Evolutionary conservation across 805 yeast genomes (phyloP), one percentile per base, ranked within the genome.

Genomic region (Yarrowia porcina): DNA sequence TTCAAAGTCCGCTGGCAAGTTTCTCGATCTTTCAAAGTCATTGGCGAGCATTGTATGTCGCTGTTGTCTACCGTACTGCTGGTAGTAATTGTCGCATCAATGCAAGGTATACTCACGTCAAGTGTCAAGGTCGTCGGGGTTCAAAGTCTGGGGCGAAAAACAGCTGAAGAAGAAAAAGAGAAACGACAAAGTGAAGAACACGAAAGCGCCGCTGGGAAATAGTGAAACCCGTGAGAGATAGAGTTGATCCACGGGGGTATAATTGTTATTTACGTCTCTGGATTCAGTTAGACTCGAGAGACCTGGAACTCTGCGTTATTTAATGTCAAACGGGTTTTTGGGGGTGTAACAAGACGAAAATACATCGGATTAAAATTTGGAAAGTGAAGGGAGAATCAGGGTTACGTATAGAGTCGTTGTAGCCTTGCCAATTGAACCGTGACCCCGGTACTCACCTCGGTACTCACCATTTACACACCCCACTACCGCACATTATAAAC

Each of bases 221-320:
- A 25, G 50, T 27, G 50, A 44, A 28, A 44, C 36, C 36, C 36
- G 52, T 30, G 15, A 15, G 6, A 45, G 52, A 45, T 45, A 45
- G 36, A 45, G 52, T 45, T 45, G 52, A 30, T 20, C 36, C 52
- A 45, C 52, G 52, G 36, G n/a, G 25, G 50, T 44, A 44, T 44
- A 44, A 44, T 20, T 45, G 52, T 45, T 45, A 45, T 45, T 45
- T 45, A 45, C 50, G 36, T 45, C 52, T 36, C 52, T 45, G 52
- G 52, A 45, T 45, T 45, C 52, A 45, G 52, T 45, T 45, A 45
- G 36, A 45, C 52, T 45, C 52, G 30, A 32, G 21, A 32, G 28
- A 49, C 21, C 28, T 32, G 56, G 56, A 49, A 49, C 56, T 49
- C 56, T 49, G 56, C 56, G 56, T n/a, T 9, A 49, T 49, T 49